A percentile compares a stretch with the other conserved stretches of the same genome.
These are phyloP conservation scores for Thuja plicata DNA, from an alignment of 83 land plant species.

Conservation along the genomic window DNA sequence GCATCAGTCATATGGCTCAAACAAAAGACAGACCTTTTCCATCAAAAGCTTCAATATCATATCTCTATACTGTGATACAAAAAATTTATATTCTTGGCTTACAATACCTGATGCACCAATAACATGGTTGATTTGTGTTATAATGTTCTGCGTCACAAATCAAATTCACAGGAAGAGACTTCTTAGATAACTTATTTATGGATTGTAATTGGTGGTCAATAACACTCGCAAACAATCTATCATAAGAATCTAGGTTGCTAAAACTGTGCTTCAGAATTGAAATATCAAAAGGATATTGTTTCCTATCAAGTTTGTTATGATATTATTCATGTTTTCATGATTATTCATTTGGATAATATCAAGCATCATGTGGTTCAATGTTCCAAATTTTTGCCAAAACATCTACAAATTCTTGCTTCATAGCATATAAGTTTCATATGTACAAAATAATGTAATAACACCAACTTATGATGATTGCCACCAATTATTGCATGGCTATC, in stretches of 20 bases:
- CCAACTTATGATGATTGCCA: not conserved
- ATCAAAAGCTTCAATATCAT: slow-evolving; percentile 53
- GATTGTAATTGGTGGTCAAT: not conserved
- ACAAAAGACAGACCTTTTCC: slow-evolving; percentile 1
- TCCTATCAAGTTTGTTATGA: not conserved
- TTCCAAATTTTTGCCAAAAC: not conserved
- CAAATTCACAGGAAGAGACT: not conserved
- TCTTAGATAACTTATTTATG: not conserved
- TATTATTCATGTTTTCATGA: not conserved
- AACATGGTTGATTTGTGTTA: slow-evolving; percentile 78
- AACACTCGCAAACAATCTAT: not conserved
- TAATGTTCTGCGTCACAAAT: slow-evolving; percentile 42
- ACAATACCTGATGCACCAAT: slow-evolving; percentile 78
- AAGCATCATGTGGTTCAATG: not conserved
- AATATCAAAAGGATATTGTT: not conserved
- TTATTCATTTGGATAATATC: not conserved
- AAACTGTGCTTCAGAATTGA: not conserved
- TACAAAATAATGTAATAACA: not conserved
- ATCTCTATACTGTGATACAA: slow-evolving; percentile 69
- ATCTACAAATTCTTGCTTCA: not conserved
- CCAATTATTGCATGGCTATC: not conserved
- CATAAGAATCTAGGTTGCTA: not conserved
- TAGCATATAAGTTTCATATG: not conserved
- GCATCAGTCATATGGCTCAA: not conserved
- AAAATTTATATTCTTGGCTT: slow-evolving; percentile 62